Percentiles rank a stretch among this genome's conserved stretches.
Conservation (phyloP, 1,284 basidiomycete genomes). For the Fereydounia khargensis region DNA sequence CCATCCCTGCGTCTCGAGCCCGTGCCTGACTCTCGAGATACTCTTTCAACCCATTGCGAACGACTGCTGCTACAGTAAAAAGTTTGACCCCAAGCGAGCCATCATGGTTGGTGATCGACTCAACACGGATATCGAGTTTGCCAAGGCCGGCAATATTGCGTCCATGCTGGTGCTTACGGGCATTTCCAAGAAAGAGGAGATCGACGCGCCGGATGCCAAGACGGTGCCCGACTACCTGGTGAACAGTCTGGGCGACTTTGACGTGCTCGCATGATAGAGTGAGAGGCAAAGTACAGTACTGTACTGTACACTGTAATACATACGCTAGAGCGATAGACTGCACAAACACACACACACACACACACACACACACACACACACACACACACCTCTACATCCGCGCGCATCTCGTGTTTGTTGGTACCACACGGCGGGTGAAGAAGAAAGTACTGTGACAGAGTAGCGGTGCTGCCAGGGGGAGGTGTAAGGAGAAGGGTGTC, state of each 20-base stretch:
- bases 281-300: not conserved
- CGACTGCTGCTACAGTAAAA: conserved; percentile 3
- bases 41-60: not conserved
- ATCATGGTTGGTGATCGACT: conserved; percentile 95
- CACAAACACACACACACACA: too few species aligned
- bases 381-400: too few species aligned
- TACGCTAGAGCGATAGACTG: not conserved
- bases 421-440: too few species aligned
- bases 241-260: conserved; percentile 46
- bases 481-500: too few species aligned
- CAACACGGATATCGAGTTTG: conserved; percentile 91
- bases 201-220: conserved; percentile 62
- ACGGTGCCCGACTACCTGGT: conserved; percentile 52
- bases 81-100: conserved; percentile 70
- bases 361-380: too few species aligned
- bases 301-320: not conserved
- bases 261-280: conserved; percentile 16
- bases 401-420: too few species aligned
- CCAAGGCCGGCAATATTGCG: conserved; percentile 76
- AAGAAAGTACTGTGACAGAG: too few species aligned
- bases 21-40: too few species aligned
- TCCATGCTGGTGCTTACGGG: conserved; percentile 94
- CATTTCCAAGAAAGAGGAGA: conserved; percentile 48
- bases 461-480: too few species aligned
- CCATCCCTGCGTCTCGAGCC: too few species aligned